Base-by-base conservation (phyloP, 345 rosid genomes). In the Punica granatum region DNA sequence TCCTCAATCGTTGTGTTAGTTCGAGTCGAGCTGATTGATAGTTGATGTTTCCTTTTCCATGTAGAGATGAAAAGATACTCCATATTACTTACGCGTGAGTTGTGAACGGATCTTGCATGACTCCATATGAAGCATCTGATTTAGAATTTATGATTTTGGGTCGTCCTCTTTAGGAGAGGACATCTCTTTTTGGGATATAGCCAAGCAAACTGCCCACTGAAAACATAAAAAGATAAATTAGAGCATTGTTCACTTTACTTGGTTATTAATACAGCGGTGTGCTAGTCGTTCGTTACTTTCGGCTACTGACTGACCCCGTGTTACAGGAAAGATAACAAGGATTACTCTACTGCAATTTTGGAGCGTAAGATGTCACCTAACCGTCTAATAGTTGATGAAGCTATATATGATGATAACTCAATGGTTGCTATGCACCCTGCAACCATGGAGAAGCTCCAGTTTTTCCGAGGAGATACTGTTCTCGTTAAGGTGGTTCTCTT, bases 401-500 rank as follows among this genome's bases (percentile, higher is more conserved):
- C 97, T 7, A 59, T 81, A 61, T 85, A 88, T 67, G 97, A 92
- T 44, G 97, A 92, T 56, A 92, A 92, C 82, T 92, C 97, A 26
- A 97, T 92, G 2, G 93, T 90, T 48, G 74, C 90, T 18, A 79
- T 92, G 25, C 92, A 90, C 62, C 93, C 97, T 0, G 77, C 81
- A 1, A 88, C 98, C 23, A 92, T 92, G 98, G 98, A 92, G 81
- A 92, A 85, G 82, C 98, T 92, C 72, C 98, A 92, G 80, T 85
- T 92, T 37, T 92, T 92, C 71, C 87, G 98, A 7, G 98, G 98
- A 6, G 97, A 92, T 69, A 92, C 98, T 0, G 83, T 92, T 78
- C 76, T 88, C 54, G 81, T 90, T 72, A 90, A 92, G 98, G 98
- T 92, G 73, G 70, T 34, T 14, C 60, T 64, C 60, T 61, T 30